phyloP scores from a whole-genome alignment of 176 grass and related monocot species.

The Eleusine coracana region DNA sequence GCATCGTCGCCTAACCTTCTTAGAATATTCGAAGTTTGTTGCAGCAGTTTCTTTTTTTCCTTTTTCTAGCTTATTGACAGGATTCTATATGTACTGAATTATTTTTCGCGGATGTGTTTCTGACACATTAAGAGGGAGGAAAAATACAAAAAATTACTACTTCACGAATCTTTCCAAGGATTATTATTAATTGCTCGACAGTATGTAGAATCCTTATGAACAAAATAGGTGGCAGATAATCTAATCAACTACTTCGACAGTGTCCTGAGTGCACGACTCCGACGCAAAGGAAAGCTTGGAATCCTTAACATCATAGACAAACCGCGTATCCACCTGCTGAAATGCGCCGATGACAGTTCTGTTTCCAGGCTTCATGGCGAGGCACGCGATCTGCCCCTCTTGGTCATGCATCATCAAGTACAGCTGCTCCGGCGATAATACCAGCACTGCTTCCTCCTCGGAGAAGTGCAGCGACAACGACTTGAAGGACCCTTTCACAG shows the following conservation, averaged over 20 bases:
- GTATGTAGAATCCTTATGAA: no score
- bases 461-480: not conserved
- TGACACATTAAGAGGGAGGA: no score
- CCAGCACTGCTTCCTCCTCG: not conserved
- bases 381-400: not conserved
- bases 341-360: not conserved
- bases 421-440: not conserved
- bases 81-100: no score
- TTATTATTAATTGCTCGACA: no score
- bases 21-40: no score
- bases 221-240: not conserved
- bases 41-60: no score
- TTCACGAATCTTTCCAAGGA: no score
- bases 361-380: not conserved
- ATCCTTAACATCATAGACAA: not conserved
- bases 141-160: no score
- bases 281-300: not conserved
- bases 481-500: not conserved
- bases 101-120: no score
- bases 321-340: not conserved
- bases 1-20: no score
- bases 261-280: not conserved
- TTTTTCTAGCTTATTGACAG: no score
- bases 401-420: not conserved
- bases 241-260: not conserved